Base-by-base conservation (phyloP, 176 grass and related monocot species). In the Bromus sterilis region DNA sequence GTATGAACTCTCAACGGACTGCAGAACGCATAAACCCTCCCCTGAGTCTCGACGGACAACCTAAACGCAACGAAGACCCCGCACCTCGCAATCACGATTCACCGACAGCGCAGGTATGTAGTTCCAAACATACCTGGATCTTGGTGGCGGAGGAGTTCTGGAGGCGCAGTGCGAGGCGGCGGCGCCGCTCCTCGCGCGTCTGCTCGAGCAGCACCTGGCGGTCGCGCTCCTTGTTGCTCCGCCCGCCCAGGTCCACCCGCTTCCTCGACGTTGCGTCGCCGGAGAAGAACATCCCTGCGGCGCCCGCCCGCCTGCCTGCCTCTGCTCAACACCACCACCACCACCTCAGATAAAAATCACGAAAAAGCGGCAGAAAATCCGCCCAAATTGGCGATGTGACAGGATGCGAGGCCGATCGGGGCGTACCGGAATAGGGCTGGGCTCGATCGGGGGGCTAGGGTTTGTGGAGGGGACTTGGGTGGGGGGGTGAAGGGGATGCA, bases 161-260 rank as follows among this genome's bases (percentile, higher is more conserved):
- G 42, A 89, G 93, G 21, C 93, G 88, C 14, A 91, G 39, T 13
- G 67, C 84, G 68, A 81, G 75, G 23, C 96, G 82, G 34, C 86
- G 89, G 25, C 90, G 88, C 16, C 96, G 87, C 84, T 99, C 96
- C 64, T 95, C 86, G 23, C 96, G 86, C 57, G 96, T 89, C 85
- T 99, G 89, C 62, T 90, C 86, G 25, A 99, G 78, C 77, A 99
- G 86, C 67, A 91, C 83, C 91, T 99, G 82, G 74, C 96, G 93
- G 77, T 95, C 93, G 46, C 96, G 89, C 86, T 99, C 93, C 85
- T 99, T 99, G 79, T 26, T 93, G 88, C 96, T 99, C 44, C 96
- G 87, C 20, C 96, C 96, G 44, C 96, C 96, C 28, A 99, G 86
- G 89, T 99, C 96, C 61, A 99, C 96, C 48, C 93, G 86, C 66